Percentiles rank a stretch among this genome's conserved stretches.
phyloP scores from a whole-genome alignment of 2,329 filamentous ascomycete species.

The Malbranchea cinnamomea region DNA sequence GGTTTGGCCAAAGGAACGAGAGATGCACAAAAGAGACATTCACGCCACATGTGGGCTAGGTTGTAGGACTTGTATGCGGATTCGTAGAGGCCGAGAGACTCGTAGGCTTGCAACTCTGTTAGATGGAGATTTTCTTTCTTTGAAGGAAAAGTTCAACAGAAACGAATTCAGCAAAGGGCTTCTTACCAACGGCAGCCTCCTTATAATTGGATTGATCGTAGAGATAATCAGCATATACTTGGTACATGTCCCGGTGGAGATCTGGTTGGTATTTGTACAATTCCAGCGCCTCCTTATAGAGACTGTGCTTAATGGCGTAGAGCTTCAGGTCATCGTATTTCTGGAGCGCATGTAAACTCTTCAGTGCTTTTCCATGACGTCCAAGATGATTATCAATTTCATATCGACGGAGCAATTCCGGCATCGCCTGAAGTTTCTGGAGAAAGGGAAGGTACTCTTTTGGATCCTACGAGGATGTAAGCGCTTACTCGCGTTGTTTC shows the following conservation, averaged over 20 bases:
- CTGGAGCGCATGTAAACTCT: conserved; percentile 57
- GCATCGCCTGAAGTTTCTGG: conserved; percentile 64
- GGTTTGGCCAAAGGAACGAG: conserved; percentile 47
- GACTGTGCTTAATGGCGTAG: conserved; percentile 63
- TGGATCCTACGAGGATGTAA: conserved; percentile 44
- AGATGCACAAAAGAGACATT: conserved; percentile 68
- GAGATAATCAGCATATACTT: conserved; percentile 66
- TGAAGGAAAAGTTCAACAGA: too few species aligned
- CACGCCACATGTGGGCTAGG: conserved; percentile 75
- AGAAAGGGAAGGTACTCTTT: conserved; percentile 92
- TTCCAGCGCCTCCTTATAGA: conserved; percentile 64
- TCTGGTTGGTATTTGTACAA: conserved; percentile 69
- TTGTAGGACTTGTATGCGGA: conserved; percentile 73
- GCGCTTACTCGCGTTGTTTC: background rate
- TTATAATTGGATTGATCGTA: conserved; percentile 60
- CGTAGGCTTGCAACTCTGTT: conserved; percentile 44
- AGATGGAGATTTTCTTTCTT: conserved; percentile 2
- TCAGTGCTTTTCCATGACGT: conserved; percentile 60
- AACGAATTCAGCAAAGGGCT: background rate
- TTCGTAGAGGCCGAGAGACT: conserved; percentile 61
- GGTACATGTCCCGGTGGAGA: conserved; percentile 53
- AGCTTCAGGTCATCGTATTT: conserved; percentile 62
- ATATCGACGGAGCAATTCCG: conserved; percentile 57
- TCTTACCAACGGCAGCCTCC: conserved; percentile 58
- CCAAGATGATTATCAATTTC: conserved; percentile 79